Base-by-base conservation (phyloP, 2,329 filamentous ascomycete species). In the Paecilomyces sp. region DNA sequence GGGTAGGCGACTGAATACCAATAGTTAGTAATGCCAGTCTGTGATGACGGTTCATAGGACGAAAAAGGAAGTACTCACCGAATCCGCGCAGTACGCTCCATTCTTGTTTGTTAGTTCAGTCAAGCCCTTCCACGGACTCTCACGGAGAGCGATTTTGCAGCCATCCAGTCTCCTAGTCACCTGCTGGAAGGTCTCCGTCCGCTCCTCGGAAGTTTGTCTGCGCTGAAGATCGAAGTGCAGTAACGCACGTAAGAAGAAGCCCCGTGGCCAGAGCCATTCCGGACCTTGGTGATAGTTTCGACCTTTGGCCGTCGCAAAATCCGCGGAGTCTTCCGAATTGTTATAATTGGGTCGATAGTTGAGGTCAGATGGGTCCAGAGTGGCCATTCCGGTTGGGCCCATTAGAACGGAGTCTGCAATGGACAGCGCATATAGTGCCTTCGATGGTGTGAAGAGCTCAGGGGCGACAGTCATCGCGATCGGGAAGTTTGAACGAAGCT, bases 251-350 rank as follows among this genome's bases (percentile, higher is more conserved):
- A 97, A 81, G 81, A 96, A 99, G 80, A 92, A 99, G 3, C 94
- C 94, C 1, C 91, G 93, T 0, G 93, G 95, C 94, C 94, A 99
- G 25, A 97, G 79, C 94, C 94, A 99, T 74, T 99, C 94, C 0
- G 94, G 95, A 3, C 94, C 94, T 74, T 97, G 93, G 75, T 99
- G 94, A 77, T 99, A 99, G 76, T 97, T 99, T 59, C 94, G 84
- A 56, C 94, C 94, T 76, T 97, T 97, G 67, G 89, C 87, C 0
- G 93, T 97, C 11, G 90, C 85, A 70, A 97, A 97, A 74, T 97
- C 90, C 12, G 85, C 86, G 61, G 88, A 93, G 75, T 99, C 94
- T 70, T 97, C 93, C 66, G 88, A 90, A 78, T 99, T 99, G 80
- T 88, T 87, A 79, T 99, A 99, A 79, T 94, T 91, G 0, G 92